Evolutionary conservation across 1,284 basidiomycete genomes (phyloP), one percentile per base, ranked within the genome.

Genomic region (Malassezia nana): DNA sequence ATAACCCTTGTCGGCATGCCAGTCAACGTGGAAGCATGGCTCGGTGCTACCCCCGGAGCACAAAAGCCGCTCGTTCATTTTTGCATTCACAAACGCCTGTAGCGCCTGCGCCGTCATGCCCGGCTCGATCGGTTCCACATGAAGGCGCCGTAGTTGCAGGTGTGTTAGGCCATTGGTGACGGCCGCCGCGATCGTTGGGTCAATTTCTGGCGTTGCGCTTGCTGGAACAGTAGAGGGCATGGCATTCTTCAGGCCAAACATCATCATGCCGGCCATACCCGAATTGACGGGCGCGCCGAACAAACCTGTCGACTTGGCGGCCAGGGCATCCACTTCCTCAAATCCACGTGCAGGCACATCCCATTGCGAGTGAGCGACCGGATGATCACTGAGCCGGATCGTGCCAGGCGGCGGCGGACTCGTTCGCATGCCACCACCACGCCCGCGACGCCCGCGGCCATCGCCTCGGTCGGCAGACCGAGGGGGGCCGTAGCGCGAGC

Each of bases 1-100:
- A 70, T 94, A 96, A 64, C 88, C 89, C 80, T 95, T 96, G 75
- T 96, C 94, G 65, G 89, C 87, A 74, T 95, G 95, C 77, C 94
- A 86, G 69, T 94, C 88, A 1, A 92, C 89, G 9, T 84, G 84
- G 22, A 91, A 80, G 32, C 95, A 88, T 10, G 92, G 87, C 61
- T 91, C 89, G 33, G 62, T 65, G 25, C 55, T 51, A 13, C 59
- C 56, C 15, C 60, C 58, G 18, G 81, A 82, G 44, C 63, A 65
- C 80, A 88, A 86, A 16, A 72, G 69, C 51, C 72, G 65, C 75
- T 96, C 89, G 43, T 81, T 82, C 90, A 98, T 95, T 77, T 92
- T 88, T 53, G 80, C 78, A 71, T 95, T 96, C 82, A 96, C 94
- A 78, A 95, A 92, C 45, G 87, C 84, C 16, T 84, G 82, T 42